Conservation (phyloP, 1,284 basidiomycete species). For the Ustilago sp. region DNA sequence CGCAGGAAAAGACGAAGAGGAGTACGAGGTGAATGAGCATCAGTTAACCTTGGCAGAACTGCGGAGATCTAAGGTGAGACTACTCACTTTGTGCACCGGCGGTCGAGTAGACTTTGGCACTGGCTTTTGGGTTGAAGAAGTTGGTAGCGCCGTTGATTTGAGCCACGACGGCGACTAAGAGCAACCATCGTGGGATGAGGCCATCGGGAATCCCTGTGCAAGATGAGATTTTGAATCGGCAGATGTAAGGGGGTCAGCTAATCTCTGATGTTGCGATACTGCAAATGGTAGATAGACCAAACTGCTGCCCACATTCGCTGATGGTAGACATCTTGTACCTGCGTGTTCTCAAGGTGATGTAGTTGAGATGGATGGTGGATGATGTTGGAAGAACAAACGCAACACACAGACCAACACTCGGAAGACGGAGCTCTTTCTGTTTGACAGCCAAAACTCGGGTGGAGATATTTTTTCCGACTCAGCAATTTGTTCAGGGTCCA, state of each 20-base stretch:
- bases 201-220: slow-evolving; percentile 49
- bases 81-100: slow-evolving; percentile 48
- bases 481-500: slow-evolving; percentile 23
- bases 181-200: slow-evolving; percentile 63
- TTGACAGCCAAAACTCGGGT: slow-evolving; percentile 13
- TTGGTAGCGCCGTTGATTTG: slow-evolving; percentile 62
- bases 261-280: not conserved
- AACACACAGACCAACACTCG: slow-evolving; percentile 16
- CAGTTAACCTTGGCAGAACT: no score
- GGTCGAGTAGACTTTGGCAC: slow-evolving; percentile 61
- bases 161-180: slow-evolving; percentile 57
- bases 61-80: not conserved
- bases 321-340: slow-evolving; percentile 21
- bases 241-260: not conserved
- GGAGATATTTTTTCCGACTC: slow-evolving; percentile 9
- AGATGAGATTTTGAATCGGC: not conserved
- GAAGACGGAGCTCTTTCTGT: slow-evolving; percentile 26
- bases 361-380: not conserved
- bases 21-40: no score
- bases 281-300: not conserved
- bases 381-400: slow-evolving; percentile 1
- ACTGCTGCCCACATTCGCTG: slow-evolving; percentile 22
- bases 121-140: slow-evolving; percentile 54
- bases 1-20: not conserved
- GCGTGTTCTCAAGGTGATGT: not conserved